Percentiles rank a stretch among this genome's conserved stretches.
phyloP scores from a whole-genome alignment of 2,329 filamentous ascomycete species.

The Neodidymelliopsis sp. region DNA sequence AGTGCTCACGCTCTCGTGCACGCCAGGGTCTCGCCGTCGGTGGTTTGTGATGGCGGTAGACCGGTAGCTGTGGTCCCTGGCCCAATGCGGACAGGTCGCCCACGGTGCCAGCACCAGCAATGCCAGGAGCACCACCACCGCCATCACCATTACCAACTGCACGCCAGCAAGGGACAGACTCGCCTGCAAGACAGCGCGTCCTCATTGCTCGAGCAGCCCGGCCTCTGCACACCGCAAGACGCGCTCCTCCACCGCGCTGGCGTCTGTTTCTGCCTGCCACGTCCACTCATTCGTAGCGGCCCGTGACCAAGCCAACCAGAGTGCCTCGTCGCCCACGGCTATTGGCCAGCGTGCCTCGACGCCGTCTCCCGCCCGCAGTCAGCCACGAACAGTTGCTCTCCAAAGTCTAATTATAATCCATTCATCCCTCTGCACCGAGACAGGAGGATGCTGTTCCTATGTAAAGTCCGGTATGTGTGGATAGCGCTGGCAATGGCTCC shows the following conservation, averaged over 20 bases:
- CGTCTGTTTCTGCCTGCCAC: conserved; percentile 30
- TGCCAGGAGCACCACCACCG: not conserved
- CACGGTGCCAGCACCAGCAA: too few relatives aligned
- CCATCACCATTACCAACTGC: not conserved
- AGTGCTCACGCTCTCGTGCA: not conserved
- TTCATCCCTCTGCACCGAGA: conserved; percentile 10
- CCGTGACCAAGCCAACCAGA: conserved; percentile 26
- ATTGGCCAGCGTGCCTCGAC: conserved; percentile 23
- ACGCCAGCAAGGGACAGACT: conserved; percentile 18
- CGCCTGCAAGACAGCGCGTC: conserved; percentile 20
- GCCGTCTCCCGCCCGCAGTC: conserved; percentile 19
- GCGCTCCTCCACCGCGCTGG: conserved; percentile 30
- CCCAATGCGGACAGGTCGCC: too few relatives aligned
- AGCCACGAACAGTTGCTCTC: conserved; percentile 32
- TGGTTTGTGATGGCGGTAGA: not conserved
- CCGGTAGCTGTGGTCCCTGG: too few relatives aligned
- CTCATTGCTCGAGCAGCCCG: conserved; percentile 35
- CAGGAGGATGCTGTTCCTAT: conserved; percentile 9
- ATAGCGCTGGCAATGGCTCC: too few relatives aligned
- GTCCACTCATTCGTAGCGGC: conserved; percentile 33
- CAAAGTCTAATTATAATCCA: conserved; percentile 31
- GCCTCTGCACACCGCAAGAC: conserved; percentile 36
- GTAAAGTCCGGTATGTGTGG: conserved; percentile 4
- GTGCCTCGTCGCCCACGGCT: not conserved
- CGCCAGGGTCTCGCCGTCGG: not conserved